phyloP scores from a whole-genome alignment of 371 early-diverging fungal genomes.

The Rhizopus sp. region DNA sequence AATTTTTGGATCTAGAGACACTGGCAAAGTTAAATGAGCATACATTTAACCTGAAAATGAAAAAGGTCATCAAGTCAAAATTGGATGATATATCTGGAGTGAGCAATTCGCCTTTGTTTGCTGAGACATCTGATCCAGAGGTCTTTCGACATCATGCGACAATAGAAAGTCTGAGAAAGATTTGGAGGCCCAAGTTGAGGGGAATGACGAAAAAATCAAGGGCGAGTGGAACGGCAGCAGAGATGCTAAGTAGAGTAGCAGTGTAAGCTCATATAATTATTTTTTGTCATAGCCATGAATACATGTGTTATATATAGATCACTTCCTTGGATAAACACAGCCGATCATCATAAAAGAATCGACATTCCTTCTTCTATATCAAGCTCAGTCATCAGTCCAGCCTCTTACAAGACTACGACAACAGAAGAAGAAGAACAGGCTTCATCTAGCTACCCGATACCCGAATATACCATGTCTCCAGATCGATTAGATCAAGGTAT shows the following conservation, averaged over 20 bases:
- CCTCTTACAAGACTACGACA: background rate
- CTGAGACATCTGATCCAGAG: constrained; percentile 61
- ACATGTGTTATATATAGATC: background rate
- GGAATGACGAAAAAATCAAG: constrained; percentile 14
- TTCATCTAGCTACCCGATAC: background rate
- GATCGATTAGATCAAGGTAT: constrained; percentile 18
- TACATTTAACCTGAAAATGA: constrained; percentile 45
- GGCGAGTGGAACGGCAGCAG: constrained; percentile 48
- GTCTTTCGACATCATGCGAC: constrained; percentile 60
- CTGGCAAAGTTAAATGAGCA: constrained; percentile 45
- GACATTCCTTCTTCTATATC: background rate
- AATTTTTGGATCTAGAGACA: constrained; percentile 44
- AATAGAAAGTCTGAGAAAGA: constrained; percentile 56
- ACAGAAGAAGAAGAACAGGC: background rate
- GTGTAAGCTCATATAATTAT: constrained; percentile 20
- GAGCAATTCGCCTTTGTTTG: constrained; percentile 48
- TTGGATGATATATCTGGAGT: constrained; percentile 64
- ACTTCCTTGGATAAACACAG: constrained; percentile 22
- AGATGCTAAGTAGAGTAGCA: constrained; percentile 44
- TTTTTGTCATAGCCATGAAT: background rate
- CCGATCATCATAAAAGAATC: background rate
- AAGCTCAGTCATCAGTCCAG: background rate
- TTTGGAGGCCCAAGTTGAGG: constrained; percentile 62
- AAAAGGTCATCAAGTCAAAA: constrained; percentile 62
- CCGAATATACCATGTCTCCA: constrained; percentile 2